Evolutionary conservation across 805 yeast genomes (phyloP).

Genomic region (Candida khao-thaluensis): DNA sequence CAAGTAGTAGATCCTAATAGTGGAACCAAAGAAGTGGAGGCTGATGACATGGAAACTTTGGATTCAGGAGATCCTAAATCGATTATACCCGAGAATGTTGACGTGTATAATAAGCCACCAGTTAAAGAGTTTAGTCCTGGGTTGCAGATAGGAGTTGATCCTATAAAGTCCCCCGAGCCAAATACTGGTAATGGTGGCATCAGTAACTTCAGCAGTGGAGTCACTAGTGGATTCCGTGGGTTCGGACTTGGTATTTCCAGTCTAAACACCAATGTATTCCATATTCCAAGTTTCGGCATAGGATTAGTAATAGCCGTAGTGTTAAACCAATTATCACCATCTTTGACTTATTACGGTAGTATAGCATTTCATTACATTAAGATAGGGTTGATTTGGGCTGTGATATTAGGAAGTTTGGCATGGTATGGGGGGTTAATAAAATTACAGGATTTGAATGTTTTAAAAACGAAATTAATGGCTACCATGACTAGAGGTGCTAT

Average conservation of each 20-base stretch:
- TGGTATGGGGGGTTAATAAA: conserved; percentile 32
- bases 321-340: conserved; percentile 22
- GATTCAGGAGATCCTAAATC: conserved; percentile 1
- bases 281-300: conserved; percentile 26
- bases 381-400: conserved; percentile 24
- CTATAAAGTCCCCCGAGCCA: neutral
- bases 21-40: neutral
- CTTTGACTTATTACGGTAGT: conserved; percentile 20
- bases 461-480: conserved; percentile 1
- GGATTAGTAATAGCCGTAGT: conserved; percentile 27
- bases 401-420: conserved; percentile 21
- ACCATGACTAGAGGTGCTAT: too few species aligned
- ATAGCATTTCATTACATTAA: conserved; percentile 21
- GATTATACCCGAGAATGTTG: neutral
- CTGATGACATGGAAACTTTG: neutral
- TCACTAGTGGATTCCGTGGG: neutral
- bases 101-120: neutral
- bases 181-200: neutral
- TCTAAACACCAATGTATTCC: conserved; percentile 18
- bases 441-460: conserved; percentile 8
- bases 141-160: conserved; percentile 4
- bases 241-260: neutral
- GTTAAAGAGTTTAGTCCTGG: conserved; percentile 9
- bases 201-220: neutral
- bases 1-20: conserved; percentile 19